A percentile compares a stretch with the other conserved stretches of the same genome.
Conservation (phyloP, 2,329 filamentous ascomycete species). For the Pseudocercospora macadamiae region DNA sequence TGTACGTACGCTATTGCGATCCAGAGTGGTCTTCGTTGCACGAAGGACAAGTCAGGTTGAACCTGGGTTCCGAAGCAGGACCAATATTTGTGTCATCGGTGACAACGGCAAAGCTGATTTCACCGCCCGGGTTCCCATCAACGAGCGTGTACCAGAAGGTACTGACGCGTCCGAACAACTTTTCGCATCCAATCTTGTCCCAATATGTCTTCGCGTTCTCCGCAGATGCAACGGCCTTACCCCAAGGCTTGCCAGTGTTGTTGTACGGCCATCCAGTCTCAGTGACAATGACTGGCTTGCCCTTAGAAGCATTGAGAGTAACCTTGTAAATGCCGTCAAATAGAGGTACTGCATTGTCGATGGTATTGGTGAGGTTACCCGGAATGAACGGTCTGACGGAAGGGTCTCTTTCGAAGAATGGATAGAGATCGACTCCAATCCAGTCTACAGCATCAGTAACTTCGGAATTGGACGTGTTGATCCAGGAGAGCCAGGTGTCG, state of each 20-base stretch:
- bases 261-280: conserved; percentile 83
- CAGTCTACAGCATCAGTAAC: conserved; percentile 74
- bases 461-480: conserved; percentile 70
- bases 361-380: conserved; percentile 55
- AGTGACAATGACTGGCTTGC: conserved; percentile 81
- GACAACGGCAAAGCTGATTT: not conserved
- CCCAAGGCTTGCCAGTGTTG: conserved; percentile 61
- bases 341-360: conserved; percentile 66
- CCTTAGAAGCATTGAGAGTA: conserved; percentile 62
- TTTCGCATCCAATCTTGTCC: conserved; percentile 72
- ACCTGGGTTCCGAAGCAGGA: too few relatives aligned
- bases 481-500: conserved; percentile 79
- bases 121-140: conserved; percentile 8
- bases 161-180: conserved; percentile 61
- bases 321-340: conserved; percentile 69
- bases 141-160: conserved; percentile 71
- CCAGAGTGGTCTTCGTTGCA: not conserved
- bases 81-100: not conserved
- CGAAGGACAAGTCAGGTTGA: conserved; percentile 4
- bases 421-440: conserved; percentile 73
- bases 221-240: conserved; percentile 63
- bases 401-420: conserved; percentile 71
- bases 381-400: conserved; percentile 1
- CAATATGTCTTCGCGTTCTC: conserved; percentile 78
- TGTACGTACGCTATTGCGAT: too few relatives aligned